Conservation (phyloP, 176 grass and related monocot genomes). For the Rhynchospora breviuscula region DNA sequence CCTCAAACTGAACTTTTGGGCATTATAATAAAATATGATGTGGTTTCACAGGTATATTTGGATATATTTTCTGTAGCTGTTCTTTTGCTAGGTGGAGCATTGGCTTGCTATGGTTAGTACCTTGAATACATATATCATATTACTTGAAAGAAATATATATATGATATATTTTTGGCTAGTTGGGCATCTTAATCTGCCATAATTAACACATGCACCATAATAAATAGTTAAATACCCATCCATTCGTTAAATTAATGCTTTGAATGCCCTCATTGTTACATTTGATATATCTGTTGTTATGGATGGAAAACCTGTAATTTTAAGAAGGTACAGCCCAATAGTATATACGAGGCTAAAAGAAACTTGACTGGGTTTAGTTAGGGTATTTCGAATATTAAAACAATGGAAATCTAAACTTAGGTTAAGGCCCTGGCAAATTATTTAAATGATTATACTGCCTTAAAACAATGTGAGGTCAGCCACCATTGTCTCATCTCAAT, state of each 20-base stretch:
- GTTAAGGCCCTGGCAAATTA: no score
- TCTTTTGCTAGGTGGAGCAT: slow-evolving; percentile 66
- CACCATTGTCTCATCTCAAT: no score
- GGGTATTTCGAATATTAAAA: no score
- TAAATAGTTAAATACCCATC: no score
- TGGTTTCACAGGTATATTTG: slow-evolving; percentile 84
- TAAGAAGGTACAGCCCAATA: no score
- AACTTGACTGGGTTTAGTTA: no score
- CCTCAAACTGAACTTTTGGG: background rate
- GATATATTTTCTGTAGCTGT: slow-evolving; percentile 82
- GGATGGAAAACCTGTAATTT: background rate
- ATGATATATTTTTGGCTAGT: background rate
- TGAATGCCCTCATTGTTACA: background rate
- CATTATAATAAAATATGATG: background rate
- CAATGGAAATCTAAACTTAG: no score
- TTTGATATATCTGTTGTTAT: no score
- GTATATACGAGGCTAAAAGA: no score
- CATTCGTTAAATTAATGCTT: background rate
- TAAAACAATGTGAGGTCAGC: no score
- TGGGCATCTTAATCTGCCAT: background rate
- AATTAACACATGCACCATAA: background rate
- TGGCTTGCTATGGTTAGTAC: slow-evolving; percentile 88
- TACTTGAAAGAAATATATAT: background rate
- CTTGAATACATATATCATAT: background rate
- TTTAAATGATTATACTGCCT: no score